A percentile compares a stretch with the other conserved stretches of the same genome.
These are phyloP conservation scores for Aspergillus uvarum DNA, from an alignment of 2,329 filamentous ascomycete species.

Conservation along the genomic window DNA sequence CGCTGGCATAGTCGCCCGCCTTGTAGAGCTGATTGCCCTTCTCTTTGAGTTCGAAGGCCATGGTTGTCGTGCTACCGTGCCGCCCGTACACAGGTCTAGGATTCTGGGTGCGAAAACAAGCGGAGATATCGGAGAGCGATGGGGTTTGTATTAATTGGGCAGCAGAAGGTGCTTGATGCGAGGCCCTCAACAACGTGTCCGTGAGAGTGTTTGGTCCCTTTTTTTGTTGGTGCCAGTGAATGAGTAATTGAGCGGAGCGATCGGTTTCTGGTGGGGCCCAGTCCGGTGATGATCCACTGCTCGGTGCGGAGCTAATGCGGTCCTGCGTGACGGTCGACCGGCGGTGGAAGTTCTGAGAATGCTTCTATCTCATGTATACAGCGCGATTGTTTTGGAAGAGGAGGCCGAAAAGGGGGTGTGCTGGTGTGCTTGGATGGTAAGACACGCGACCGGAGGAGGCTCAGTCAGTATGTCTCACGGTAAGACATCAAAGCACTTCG, in stretches of 20 bases:
- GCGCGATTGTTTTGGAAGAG: background rate
- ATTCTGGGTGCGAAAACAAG: background rate
- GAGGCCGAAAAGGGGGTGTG: background rate
- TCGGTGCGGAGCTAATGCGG: slow-evolving; percentile 10
- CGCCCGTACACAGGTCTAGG: background rate
- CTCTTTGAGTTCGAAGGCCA: slow-evolving; percentile 43
- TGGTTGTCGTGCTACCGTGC: slow-evolving; percentile 11
- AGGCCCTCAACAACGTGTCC: background rate
- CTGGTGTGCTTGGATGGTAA: background rate
- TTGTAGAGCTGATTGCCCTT: slow-evolving; percentile 50
- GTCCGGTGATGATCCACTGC: slow-evolving; percentile 11
- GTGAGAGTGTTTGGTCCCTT: background rate
- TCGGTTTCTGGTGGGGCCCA: slow-evolving; percentile 13
- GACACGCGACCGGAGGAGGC: background rate
- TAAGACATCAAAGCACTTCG: background rate
- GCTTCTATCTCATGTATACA: background rate
- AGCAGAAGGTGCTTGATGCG: background rate
- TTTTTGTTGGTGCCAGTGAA: background rate
- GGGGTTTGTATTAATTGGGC: too few relatives aligned
- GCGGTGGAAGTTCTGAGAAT: background rate
- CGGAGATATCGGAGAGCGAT: background rate
- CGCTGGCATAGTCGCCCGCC: slow-evolving; percentile 44
- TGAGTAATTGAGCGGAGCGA: slow-evolving; percentile 6
- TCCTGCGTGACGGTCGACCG: background rate
- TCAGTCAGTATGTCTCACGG: background rate